phyloP scores from a whole-genome alignment of 352 stramenopile species.

The Phytopythium montanum region DNA sequence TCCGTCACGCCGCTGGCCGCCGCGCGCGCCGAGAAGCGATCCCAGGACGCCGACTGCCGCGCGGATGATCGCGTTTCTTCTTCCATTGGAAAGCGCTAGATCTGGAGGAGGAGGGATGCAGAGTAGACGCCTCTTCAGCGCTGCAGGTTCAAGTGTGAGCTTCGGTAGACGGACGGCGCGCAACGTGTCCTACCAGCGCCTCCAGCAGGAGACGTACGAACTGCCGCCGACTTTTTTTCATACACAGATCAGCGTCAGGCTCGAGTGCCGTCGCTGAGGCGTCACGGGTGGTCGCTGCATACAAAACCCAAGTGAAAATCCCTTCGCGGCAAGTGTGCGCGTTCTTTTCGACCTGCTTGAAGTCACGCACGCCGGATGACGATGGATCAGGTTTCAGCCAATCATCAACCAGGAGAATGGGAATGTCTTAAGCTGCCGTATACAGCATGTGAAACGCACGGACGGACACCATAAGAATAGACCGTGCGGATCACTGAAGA shows the following conservation, averaged over 20 bases:
- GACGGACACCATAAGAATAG: no score
- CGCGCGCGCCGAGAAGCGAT: constrained; percentile 11
- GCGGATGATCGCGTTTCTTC: neutral
- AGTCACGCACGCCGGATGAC: neutral
- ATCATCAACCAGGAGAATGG: neutral
- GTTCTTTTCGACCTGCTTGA: constrained; percentile 4
- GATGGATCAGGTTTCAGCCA: neutral
- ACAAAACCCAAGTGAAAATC: neutral
- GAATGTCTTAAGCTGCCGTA: no score
- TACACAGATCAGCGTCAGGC: neutral
- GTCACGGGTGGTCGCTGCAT: neutral
- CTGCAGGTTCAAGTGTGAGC: no score
- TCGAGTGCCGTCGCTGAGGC: neutral
- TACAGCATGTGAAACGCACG: no score
- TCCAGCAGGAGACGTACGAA: no score
- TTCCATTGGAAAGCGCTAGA: neutral
- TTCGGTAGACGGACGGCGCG: no score
- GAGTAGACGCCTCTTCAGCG: no score
- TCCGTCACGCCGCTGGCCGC: constrained; percentile 52
- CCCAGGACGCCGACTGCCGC: neutral
- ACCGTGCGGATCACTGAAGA: neutral
- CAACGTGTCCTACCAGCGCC: no score
- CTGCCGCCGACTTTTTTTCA: no score
- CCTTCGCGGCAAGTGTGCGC: neutral
- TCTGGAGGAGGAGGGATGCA: no score